Base-by-base conservation (phyloP, 352 stramenopile genomes). In the Phytophthora nicotianae region DNA sequence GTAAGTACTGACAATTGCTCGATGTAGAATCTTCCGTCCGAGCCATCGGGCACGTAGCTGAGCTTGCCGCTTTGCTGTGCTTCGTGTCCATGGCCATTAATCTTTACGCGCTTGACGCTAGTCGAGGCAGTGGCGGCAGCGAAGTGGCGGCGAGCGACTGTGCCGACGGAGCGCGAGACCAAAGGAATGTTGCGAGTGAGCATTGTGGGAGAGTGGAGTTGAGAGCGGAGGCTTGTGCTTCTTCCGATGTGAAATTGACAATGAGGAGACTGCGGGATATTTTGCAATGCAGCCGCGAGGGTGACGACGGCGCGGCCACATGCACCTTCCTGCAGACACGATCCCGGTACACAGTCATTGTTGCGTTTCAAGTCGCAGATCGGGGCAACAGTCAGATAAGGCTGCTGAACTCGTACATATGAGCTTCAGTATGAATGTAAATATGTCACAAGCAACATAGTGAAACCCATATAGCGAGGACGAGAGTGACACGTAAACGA, bases 1-100 rank as follows among this genome's bases (percentile, higher is more conserved):
- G n/a, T n/a, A n/a, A n/a, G n/a, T 45, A 65, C 72, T 32, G 66
- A 79, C 77, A 85, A 52, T 65, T 91, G 82, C 45, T 93, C 80
- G 40, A 93, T 88, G 66, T 84, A 57, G 69, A 86, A 91, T 51
- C 75, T 72, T 41, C 84, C 84, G 20, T 90, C 75, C 5, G 80
- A 85, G 19, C 70, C 84, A 38, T 73, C 58, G 1, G 82, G 82
- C 32, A 83, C 73, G 62, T 90, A 91, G 49, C 75, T 75, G 40
- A 72, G 77, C 16, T 77, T 43, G 11, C 52, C 65, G n/a, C 35
- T 69, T 19, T 69, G 54, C 37, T 56, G 68, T 24, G 57, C 61
- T 23, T 73, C 58, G 20, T 76, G 53, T 6, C 41, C 32, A 11
- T 64, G 27, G 26, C 72, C 55, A 40, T 60, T 50, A 42, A 63